A percentile compares a stretch with the other conserved stretches of the same genome.
These are phyloP conservation scores for Quercus suber DNA, from an alignment of 306 rosid genomes.

Conservation along the genomic window DNA sequence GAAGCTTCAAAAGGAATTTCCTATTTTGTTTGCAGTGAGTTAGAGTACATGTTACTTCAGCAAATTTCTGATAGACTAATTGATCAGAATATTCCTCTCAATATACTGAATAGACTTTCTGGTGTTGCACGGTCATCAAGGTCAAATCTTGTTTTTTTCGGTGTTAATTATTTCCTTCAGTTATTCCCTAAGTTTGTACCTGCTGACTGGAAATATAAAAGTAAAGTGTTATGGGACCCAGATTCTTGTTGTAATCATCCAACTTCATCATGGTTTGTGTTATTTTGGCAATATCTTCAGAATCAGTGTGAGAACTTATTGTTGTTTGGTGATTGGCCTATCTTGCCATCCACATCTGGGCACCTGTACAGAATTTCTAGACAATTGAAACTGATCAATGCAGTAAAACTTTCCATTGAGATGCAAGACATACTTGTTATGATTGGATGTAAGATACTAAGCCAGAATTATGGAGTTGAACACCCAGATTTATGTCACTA, in stretches of 20 bases:
- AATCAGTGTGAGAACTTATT: constrained; percentile 53
- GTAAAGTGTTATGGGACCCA: constrained; percentile 79
- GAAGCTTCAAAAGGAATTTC: constrained; percentile 66
- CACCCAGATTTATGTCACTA: constrained; percentile 68
- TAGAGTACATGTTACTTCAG: constrained; percentile 65
- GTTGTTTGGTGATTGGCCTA: constrained; percentile 87
- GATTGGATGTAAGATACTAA: constrained; percentile 78
- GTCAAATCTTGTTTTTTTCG: constrained; percentile 62
- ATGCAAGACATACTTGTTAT: constrained; percentile 55
- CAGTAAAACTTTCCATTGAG: constrained; percentile 54
- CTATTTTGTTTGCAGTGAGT: constrained; percentile 77
- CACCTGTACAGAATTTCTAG: constrained; percentile 66
- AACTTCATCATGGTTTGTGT: constrained; percentile 67
- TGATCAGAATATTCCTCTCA: constrained; percentile 61
- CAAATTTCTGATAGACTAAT: constrained; percentile 64
- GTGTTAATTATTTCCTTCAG: constrained; percentile 57
- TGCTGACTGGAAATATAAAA: constrained; percentile 80
- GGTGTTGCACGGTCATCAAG: constrained; percentile 77
- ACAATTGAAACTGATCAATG: constrained; percentile 66
- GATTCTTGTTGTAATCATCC: constrained; percentile 68
- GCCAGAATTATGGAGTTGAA: constrained; percentile 56
- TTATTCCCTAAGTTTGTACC: constrained; percentile 73
- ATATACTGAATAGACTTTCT: constrained; percentile 63
- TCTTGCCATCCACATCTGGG: constrained; percentile 80
- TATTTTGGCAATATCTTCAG: constrained; percentile 79